Conservation (phyloP, 2,329 filamentous ascomycete genomes). For the Diplodia corticola region DNA sequence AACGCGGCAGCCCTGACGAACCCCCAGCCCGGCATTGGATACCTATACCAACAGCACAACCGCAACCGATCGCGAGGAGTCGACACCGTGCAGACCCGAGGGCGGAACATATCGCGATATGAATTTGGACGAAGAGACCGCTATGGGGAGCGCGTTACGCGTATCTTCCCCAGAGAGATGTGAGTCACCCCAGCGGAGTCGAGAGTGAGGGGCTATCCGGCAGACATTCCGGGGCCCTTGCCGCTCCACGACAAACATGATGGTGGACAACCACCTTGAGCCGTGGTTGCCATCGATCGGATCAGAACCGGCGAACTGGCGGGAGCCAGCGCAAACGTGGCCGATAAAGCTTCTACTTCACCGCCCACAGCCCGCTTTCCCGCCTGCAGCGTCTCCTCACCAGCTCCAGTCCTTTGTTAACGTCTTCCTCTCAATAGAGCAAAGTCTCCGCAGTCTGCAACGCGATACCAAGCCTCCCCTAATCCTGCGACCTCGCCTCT, state of each 20-base stretch:
- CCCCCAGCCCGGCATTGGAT: conserved; percentile 37
- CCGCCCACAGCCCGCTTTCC: background rate
- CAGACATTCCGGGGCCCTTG: background rate
- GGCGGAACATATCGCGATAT: conserved; percentile 41
- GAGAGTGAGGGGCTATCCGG: background rate
- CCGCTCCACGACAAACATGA: background rate
- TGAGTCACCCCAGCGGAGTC: conserved; percentile 30
- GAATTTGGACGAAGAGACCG: conserved; percentile 46
- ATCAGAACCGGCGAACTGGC: background rate
- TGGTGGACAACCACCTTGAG: background rate
- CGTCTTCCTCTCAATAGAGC: conserved; percentile 32
- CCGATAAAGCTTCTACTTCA: conserved; percentile 10
- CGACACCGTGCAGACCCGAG: conserved; percentile 38
- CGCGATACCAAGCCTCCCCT: conserved; percentile 37
- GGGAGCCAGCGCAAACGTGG: conserved; percentile 7
- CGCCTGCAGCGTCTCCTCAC: background rate
- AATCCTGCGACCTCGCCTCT: conserved; percentile 43
- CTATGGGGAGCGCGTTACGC: conserved; percentile 39
- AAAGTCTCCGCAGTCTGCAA: conserved; percentile 38
- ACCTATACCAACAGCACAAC: conserved; percentile 41
- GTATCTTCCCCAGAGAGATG: conserved; percentile 44
- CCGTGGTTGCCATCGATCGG: background rate
- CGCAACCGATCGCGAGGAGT: conserved; percentile 36
- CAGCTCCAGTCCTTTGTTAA: conserved; percentile 7
- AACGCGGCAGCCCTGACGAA: conserved; percentile 33